These are phyloP conservation scores for Mollisiaceae sp. DNA, from an alignment of 2,329 filamentous ascomycete genomes.

Conservation along the genomic window DNA sequence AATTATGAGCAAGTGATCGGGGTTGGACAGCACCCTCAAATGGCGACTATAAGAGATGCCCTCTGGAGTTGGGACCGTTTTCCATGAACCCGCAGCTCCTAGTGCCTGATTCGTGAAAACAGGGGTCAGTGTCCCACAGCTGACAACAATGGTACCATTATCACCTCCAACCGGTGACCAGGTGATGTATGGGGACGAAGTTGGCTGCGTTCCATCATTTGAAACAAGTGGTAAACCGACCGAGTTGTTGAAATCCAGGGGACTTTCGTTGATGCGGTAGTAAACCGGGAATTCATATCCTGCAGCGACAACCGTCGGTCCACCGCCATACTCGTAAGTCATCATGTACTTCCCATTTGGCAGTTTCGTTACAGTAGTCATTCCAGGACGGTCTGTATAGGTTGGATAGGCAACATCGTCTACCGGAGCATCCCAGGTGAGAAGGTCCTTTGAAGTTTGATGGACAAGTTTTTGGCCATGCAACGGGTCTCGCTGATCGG, in stretches of 20 bases:
- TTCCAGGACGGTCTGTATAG: constrained; percentile 69
- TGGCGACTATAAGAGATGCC: constrained; percentile 37
- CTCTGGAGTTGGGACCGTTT: constrained; percentile 37
- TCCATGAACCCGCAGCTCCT: constrained; percentile 39
- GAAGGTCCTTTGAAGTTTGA: constrained; percentile 57
- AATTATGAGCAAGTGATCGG: constrained; percentile 40
- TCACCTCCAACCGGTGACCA: constrained; percentile 39
- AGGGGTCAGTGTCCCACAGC: constrained; percentile 31
- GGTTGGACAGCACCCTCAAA: constrained; percentile 38
- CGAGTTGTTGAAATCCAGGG: constrained; percentile 38
- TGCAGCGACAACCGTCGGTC: constrained; percentile 28
- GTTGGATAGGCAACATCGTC: constrained; percentile 67
- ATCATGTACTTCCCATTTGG: constrained; percentile 63
- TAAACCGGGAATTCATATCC: constrained; percentile 41
- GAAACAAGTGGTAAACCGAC: constrained; percentile 34
- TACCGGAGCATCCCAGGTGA: constrained; percentile 62
- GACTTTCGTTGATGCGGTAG: constrained; percentile 41
- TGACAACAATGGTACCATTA: constrained; percentile 42
- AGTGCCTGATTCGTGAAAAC: constrained; percentile 40
- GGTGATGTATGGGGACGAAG: constrained; percentile 38
- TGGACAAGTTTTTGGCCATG: constrained; percentile 74
- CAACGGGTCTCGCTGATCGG: constrained; percentile 69
- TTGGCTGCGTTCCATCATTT: constrained; percentile 36
- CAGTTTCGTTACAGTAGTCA: constrained; percentile 66
- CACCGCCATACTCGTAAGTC: constrained; percentile 58